Evolutionary conservation across 2,329 filamentous ascomycete species (phyloP).

Genomic region (Cadophora sp.): DNA sequence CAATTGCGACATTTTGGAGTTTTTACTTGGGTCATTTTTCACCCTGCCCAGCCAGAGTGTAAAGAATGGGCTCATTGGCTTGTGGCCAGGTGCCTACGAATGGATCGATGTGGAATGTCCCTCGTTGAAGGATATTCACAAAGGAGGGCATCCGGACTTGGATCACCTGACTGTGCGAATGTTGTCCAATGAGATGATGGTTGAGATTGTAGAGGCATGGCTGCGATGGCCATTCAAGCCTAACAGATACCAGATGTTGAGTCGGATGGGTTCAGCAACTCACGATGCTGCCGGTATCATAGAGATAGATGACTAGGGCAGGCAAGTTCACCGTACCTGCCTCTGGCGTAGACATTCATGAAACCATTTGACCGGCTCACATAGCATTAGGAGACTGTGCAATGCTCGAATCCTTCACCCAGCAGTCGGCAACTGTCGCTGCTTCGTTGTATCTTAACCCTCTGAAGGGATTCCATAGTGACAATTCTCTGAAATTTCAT

Average conservation of each 20-base stretch:
- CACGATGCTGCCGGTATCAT: not conserved
- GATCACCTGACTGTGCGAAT: conserved; percentile 54
- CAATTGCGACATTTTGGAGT: conserved; percentile 57
- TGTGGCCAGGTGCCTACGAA: conserved; percentile 67
- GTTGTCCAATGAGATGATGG: conserved; percentile 61
- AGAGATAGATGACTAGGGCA: not conserved
- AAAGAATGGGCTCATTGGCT: conserved; percentile 52
- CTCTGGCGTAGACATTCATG: too few species aligned
- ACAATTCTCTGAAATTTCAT: too few species aligned
- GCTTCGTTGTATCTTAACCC: too few species aligned
- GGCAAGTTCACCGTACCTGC: not conserved
- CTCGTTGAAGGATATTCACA: conserved; percentile 54
- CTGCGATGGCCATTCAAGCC: conserved; percentile 71
- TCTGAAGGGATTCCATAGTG: too few species aligned
- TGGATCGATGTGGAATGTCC: conserved; percentile 57
- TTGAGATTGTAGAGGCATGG: conserved; percentile 65
- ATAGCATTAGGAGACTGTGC: not conserved
- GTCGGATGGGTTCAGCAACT: conserved; percentile 3
- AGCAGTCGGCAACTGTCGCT: too few species aligned
- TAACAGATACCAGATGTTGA: conserved; percentile 65
- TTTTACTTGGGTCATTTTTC: conserved; percentile 56
- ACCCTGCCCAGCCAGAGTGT: conserved; percentile 47
- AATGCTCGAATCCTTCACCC: too few species aligned
- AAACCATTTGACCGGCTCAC: not conserved
- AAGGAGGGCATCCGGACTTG: conserved; percentile 53